Conservation (phyloP, 148 eudicot species). For the Rhododendron kiyosumense region DNA sequence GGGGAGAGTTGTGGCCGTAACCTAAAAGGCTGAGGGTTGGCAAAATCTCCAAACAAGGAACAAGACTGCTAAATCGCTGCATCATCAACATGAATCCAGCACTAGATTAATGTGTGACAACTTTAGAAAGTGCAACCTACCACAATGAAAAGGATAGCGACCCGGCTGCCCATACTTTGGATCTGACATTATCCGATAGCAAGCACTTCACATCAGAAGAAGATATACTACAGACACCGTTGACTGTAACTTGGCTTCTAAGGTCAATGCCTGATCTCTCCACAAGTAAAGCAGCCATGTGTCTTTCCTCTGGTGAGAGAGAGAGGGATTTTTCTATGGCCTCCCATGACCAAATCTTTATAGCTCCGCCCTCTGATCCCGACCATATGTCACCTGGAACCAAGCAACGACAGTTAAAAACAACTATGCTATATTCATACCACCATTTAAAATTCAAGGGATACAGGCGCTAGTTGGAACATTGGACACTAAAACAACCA, state of each 20-base stretch:
- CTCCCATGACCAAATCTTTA: constrained; percentile 94
- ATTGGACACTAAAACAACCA: not conserved
- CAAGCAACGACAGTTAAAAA: not conserved
- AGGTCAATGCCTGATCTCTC: constrained; percentile 77
- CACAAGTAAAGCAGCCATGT: constrained; percentile 86
- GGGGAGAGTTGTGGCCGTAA: not conserved
- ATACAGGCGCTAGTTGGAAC: not conserved
- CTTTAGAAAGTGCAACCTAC: constrained; percentile 35
- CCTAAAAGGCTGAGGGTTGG: not conserved
- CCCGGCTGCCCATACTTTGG: constrained; percentile 83
- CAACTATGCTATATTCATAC: not conserved
- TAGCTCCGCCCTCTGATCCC: constrained; percentile 76
- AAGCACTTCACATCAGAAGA: constrained; percentile 84
- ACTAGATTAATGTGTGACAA: not conserved
- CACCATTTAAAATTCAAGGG: not conserved
- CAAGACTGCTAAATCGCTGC: not conserved
- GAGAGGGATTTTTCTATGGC: constrained; percentile 78
- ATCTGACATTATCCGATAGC: constrained; percentile 58
- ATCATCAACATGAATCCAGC: not conserved
- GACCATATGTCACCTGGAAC: constrained; percentile 85
- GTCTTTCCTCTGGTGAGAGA: constrained; percentile 80
- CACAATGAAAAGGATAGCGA: constrained; percentile 82
- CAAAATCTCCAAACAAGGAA: not conserved
- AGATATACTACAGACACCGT: constrained; percentile 85
- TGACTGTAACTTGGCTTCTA: constrained; percentile 81